Percentiles rank a stretch among this genome's conserved stretches.
These are phyloP conservation scores for Candida tibetensis DNA, from an alignment of 805 yeast species.

Conservation along the genomic window DNA sequence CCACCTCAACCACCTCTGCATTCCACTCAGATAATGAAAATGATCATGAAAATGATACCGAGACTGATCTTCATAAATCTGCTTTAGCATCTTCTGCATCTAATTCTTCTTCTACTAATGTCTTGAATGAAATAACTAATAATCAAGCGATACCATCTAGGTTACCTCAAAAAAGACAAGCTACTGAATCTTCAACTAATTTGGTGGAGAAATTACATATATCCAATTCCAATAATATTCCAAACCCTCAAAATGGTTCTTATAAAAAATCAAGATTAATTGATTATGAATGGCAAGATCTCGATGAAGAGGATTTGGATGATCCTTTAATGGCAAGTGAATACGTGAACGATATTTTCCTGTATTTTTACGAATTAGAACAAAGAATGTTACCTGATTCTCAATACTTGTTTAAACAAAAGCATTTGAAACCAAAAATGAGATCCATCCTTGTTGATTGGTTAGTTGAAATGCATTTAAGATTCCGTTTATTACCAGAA, in stretches of 20 bases:
- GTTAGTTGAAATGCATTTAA: constrained; percentile 84
- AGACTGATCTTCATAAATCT: not conserved
- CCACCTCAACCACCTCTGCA: not conserved
- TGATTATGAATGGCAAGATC: constrained; percentile 65
- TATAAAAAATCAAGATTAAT: constrained; percentile 37
- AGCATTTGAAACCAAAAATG: constrained; percentile 73
- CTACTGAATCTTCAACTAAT: constrained; percentile 53
- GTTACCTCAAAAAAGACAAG: constrained; percentile 50
- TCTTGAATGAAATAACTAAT: not conserved
- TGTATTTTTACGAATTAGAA: constrained; percentile 72
- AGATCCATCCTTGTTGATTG: constrained; percentile 89
- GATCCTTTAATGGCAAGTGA: constrained; percentile 89
- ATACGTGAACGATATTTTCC: constrained; percentile 84
- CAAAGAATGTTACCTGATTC: constrained; percentile 68
- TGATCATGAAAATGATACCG: not conserved
- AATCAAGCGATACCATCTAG: constrained; percentile 24
- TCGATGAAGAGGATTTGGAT: constrained; percentile 65
- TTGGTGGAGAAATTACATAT: constrained; percentile 33
- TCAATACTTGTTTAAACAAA: constrained; percentile 63
- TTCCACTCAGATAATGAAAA: not conserved
- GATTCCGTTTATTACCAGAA: constrained; percentile 82
- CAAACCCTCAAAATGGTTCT: constrained; percentile 9
- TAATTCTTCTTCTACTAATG: constrained; percentile 1
- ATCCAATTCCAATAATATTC: constrained; percentile 1
- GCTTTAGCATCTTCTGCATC: constrained; percentile 2